These are phyloP conservation scores for Strobilomyces confusus DNA, from an alignment of 768 basidiomycete genomes.

Conservation along the genomic window DNA sequence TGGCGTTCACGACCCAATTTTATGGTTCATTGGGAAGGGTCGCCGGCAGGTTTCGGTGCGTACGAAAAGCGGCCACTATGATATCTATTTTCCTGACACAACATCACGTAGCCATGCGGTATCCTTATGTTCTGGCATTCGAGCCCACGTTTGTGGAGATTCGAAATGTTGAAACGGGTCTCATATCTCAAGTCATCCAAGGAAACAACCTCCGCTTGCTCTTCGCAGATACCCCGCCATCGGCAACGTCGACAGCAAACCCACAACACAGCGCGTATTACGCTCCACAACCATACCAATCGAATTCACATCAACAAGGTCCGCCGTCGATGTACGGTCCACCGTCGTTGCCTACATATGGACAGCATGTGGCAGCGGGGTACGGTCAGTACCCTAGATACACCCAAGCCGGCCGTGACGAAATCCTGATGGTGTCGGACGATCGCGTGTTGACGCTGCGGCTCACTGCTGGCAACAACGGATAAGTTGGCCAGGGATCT, in stretches of 20 bases:
- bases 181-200: slow-evolving; percentile 91
- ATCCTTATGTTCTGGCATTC: slow-evolving; percentile 95
- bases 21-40: slow-evolving; percentile 96
- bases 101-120: slow-evolving; percentile 70
- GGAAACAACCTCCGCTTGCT: slow-evolving; percentile 85
- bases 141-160: slow-evolving; percentile 97
- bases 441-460: slow-evolving; percentile 77
- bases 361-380: slow-evolving; percentile 16
- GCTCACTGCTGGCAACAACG: slow-evolving; percentile 34
- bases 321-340: slow-evolving; percentile 27
- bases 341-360: slow-evolving; percentile 26
- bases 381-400: slow-evolving; percentile 44
- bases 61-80: slow-evolving; percentile 3
- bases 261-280: slow-evolving; percentile 36
- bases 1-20: slow-evolving; percentile 87
- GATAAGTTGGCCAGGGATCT: slow-evolving; percentile 7
- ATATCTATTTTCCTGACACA: slow-evolving; percentile 4
- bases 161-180: slow-evolving; percentile 89
- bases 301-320: slow-evolving; percentile 31
- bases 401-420: slow-evolving; percentile 61
- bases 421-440: slow-evolving; percentile 88
- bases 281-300: slow-evolving; percentile 25
- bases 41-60: slow-evolving; percentile 91
- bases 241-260: slow-evolving; percentile 60
- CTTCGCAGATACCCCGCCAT: slow-evolving; percentile 91